A percentile compares a stretch with the other conserved stretches of the same genome.
Evolutionary conservation across 1,139 yeast species (phyloP).

Genomic region (Debaryomyces subglobosus): DNA sequence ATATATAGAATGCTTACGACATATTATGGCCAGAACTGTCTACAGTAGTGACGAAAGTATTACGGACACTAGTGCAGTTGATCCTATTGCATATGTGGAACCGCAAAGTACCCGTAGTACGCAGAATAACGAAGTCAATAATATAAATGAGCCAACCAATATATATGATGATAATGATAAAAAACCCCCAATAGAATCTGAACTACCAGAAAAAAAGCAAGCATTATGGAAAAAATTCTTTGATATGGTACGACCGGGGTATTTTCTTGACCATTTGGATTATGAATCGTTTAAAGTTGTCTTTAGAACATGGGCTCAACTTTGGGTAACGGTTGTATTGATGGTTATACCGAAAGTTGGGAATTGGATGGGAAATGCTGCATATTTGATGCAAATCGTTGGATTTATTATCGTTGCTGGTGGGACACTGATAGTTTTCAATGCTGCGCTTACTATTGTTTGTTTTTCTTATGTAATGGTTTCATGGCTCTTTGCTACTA

Average conservation of each 20-base stretch:
- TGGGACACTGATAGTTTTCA: slow-evolving; percentile 27
- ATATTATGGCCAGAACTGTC: background rate
- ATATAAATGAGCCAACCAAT: background rate
- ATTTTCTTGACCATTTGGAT: slow-evolving; percentile 30
- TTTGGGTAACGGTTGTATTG: slow-evolving; percentile 31
- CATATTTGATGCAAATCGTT: slow-evolving; percentile 32
- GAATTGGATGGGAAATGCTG: slow-evolving; percentile 35
- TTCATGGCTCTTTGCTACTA: slow-evolving; percentile 30
- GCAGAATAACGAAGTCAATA: background rate
- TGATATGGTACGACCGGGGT: slow-evolving; percentile 24
- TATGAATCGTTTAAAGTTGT: slow-evolving; percentile 29
- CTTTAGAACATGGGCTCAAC: slow-evolving; percentile 31
- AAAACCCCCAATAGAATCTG: slow-evolving; percentile 13
- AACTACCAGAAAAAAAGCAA: slow-evolving; percentile 4
- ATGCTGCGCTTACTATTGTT: slow-evolving; percentile 20
- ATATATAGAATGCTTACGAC: background rate
- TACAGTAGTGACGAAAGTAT: slow-evolving; percentile 1
- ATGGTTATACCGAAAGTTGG: slow-evolving; percentile 28
- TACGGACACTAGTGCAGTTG: background rate
- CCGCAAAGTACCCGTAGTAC: background rate
- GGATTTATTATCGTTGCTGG: slow-evolving; percentile 34
- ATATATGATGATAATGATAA: slow-evolving; percentile 14
- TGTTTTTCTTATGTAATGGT: slow-evolving; percentile 21
- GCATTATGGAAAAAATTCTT: slow-evolving; percentile 18
- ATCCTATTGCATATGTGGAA: slow-evolving; percentile 5